Conservation (phyloP, 2,329 filamentous ascomycete genomes). For the Cadophora luteo-olivacea region DNA sequence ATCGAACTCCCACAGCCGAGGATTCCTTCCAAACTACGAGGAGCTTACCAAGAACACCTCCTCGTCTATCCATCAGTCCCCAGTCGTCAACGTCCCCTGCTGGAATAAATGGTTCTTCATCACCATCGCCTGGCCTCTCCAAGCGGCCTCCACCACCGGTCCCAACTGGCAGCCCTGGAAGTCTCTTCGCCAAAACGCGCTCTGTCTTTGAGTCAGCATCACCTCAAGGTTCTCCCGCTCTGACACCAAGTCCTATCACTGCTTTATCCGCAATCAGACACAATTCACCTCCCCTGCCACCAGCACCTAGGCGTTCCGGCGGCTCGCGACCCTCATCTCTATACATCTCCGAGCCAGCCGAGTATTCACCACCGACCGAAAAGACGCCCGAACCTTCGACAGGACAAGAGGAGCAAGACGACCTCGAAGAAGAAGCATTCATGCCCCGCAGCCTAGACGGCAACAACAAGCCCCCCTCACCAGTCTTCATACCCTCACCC, state of each 20-base stretch:
- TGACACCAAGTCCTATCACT: slow-evolving; percentile 10
- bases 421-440: slow-evolving; percentile 21
- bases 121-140: slow-evolving; percentile 9
- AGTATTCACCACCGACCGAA: neutral
- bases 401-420: slow-evolving; percentile 5
- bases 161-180: slow-evolving; percentile 29
- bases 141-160: slow-evolving; percentile 10
- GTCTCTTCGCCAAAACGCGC: slow-evolving; percentile 39
- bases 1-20: neutral
- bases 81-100: neutral
- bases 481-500: slow-evolving; percentile 27
- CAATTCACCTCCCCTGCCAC: slow-evolving; percentile 20
- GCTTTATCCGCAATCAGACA: slow-evolving; percentile 11
- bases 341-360: slow-evolving; percentile 14
- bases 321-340: slow-evolving; percentile 26
- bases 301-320: slow-evolving; percentile 1
- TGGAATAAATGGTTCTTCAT: neutral
- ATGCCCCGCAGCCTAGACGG: slow-evolving; percentile 30
- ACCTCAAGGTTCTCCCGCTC: slow-evolving; percentile 16
- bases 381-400: neutral
- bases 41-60: neutral
- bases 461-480: slow-evolving; percentile 28
- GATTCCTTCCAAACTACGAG: neutral
- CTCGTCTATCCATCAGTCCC: neutral
- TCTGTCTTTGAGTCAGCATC: slow-evolving; percentile 39